Evolutionary conservation across 805 yeast genomes (phyloP).

Genomic region (Naumovozyma castellii): DNA sequence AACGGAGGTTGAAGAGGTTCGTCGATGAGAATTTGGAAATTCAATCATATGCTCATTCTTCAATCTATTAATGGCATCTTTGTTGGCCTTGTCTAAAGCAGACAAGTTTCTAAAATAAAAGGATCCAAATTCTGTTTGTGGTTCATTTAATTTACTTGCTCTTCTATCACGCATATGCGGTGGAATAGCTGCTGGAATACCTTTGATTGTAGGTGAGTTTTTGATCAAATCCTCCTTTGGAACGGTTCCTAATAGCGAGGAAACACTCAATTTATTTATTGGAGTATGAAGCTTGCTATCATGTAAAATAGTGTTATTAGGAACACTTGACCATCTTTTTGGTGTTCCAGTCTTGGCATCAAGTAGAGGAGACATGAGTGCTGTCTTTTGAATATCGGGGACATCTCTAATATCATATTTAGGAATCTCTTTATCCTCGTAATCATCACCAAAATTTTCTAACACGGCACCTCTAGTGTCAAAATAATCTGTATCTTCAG

Average conservation of each 20-base stretch:
- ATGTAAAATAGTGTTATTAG: conserved; percentile 9
- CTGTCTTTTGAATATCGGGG: conserved; percentile 6
- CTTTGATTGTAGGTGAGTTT: conserved; percentile 30
- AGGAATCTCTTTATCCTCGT: conserved; percentile 7
- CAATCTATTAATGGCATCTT: conserved; percentile 80
- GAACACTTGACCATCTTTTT: conserved; percentile 5
- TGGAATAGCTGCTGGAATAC: conserved; percentile 42
- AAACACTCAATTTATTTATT: conserved; percentile 19
- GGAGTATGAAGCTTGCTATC: conserved; percentile 9
- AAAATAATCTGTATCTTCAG: conserved; percentile 85
- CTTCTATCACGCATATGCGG: conserved; percentile 59
- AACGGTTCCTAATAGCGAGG: conserved; percentile 24
- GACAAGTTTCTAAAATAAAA: conserved; percentile 83
- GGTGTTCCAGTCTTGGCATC: conserved; percentile 3
- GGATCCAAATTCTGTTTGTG: conserved; percentile 76
- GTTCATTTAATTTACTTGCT: conserved; percentile 61
- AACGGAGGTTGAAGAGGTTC: conserved; percentile 28
- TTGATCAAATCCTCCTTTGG: conserved; percentile 23
- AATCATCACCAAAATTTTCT: conserved; percentile 29
- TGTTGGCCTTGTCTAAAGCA: conserved; percentile 86
- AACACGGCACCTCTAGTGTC: conserved; percentile 82
- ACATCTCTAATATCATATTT: conserved; percentile 14
- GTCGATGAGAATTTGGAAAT: conserved; percentile 23
- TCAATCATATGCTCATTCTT: conserved; percentile 63
- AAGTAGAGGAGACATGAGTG: not conserved